A percentile compares a stretch with the other conserved stretches of the same genome.
phyloP scores from a whole-genome alignment of 352 stramenopile genomes.

The Pythium coloratum region DNA sequence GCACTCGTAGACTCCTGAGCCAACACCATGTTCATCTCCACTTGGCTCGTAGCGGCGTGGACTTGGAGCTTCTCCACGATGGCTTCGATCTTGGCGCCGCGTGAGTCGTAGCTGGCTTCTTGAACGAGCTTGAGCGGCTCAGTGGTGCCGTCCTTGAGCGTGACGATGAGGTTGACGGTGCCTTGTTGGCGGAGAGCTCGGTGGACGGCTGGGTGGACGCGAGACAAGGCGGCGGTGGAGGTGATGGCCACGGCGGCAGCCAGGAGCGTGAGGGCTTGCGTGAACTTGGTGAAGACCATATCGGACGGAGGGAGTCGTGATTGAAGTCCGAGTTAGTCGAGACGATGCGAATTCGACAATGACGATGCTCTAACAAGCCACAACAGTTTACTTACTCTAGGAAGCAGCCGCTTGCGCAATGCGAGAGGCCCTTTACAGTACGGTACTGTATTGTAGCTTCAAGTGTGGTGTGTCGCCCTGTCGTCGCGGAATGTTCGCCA shows the following conservation, averaged over 20 bases:
- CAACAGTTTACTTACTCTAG: too few relatives aligned
- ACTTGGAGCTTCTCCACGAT: constrained; percentile 12
- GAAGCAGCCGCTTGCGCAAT: too few relatives aligned
- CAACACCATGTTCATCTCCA: background rate
- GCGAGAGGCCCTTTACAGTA: too few relatives aligned
- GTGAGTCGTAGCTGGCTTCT: background rate
- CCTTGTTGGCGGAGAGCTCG: background rate
- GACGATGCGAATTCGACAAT: background rate
- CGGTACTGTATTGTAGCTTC: too few relatives aligned
- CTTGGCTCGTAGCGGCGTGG: background rate
- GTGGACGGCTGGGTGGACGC: constrained; percentile 24
- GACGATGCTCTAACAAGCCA: background rate
- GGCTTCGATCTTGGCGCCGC: constrained; percentile 16
- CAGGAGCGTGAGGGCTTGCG: background rate
- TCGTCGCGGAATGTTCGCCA: too few relatives aligned
- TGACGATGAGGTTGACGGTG: constrained; percentile 5
- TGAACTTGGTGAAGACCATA: background rate
- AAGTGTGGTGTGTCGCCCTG: too few relatives aligned
- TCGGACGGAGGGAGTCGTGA: background rate
- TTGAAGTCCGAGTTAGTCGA: background rate
- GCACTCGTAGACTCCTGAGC: background rate
- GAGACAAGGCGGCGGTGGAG: background rate
- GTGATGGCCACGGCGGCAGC: too few relatives aligned
- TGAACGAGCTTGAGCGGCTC: background rate
- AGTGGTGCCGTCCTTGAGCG: background rate